Evolutionary conservation across 1,284 basidiomycete species (phyloP), one percentile per base, ranked within the genome.

Genomic region (Salmacisia buchloeana): DNA sequence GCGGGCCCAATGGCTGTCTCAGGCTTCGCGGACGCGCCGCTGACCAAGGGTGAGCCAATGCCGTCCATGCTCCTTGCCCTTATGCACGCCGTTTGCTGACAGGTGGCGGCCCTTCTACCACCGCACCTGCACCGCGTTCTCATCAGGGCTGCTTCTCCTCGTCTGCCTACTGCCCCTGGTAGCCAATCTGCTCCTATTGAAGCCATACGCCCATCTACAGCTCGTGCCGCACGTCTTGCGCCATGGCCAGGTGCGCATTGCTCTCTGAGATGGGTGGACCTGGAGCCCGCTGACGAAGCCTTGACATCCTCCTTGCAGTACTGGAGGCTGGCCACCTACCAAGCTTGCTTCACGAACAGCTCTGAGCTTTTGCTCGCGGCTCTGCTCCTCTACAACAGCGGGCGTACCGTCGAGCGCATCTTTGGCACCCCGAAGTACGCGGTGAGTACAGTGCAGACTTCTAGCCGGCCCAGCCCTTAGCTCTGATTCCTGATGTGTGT

Each of bases 121-220:
- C n/a, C n/a, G n/a, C 7, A 18, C 41, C 41, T 43, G 18, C 15
- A n/a, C 41, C 41, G 36, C 36, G n/a, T 54, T 27, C 23, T n/a
- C n/a, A 9, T 12, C 31, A 54, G 49, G 49, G 49, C 49, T 54
- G 49, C 49, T 54, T 18, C 31, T 54, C 31, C 18, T 33, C 27
- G 3, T 29, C 27, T 54, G 49, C 49, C 27, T 54, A 31, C 49
- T 54, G 13, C 49, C 49, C 13, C 29, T 54, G 13, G 18, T 54
- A 27, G 29, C 27, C 29, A 54, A 33, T 33, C 6, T 54, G 27
- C 49, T 54, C 7, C 49, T 29, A 31, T n/a, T 54, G 27, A 54
- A 54, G 29, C 49, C 49, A 33, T 54, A 54, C 34, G 49, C 49
- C 13, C 49, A 54, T n/a, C 49, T 54, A 25, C 49, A 54, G 29